phyloP scores from a whole-genome alignment of 75 land plant species.

The Adiantum capillusveneris region DNA sequence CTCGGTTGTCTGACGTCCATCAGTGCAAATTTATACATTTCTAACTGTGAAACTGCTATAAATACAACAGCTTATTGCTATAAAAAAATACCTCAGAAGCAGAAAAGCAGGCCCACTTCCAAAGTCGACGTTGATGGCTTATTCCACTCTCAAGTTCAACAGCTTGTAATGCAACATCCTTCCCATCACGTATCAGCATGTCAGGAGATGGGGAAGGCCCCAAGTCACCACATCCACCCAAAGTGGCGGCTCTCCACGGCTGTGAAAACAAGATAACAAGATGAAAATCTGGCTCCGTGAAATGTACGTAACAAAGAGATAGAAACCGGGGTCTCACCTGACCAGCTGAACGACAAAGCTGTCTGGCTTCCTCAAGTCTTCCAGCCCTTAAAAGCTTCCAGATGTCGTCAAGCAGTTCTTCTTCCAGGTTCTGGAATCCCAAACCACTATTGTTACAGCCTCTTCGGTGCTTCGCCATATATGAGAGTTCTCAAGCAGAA shows the following conservation, averaged over 20 bases:
- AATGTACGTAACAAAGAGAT: not conserved
- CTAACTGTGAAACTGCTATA: no score
- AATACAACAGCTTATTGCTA: not conserved
- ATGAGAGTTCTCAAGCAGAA: no score
- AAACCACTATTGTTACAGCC: no score
- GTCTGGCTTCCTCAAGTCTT: slow-evolving; percentile 76
- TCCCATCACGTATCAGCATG: slow-evolving; percentile 44
- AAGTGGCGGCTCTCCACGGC: slow-evolving; percentile 97
- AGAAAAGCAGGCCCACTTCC: slow-evolving; percentile 96
- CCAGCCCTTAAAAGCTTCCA: slow-evolving; percentile 90
- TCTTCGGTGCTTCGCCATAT: no score
- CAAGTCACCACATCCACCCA: slow-evolving; percentile 79
- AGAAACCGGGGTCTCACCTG: slow-evolving; percentile 73
- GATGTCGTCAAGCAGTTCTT: slow-evolving; percentile 83
- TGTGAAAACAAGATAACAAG: slow-evolving; percentile 10
- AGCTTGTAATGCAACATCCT: slow-evolving; percentile 71
- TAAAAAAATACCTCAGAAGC: slow-evolving; percentile 74
- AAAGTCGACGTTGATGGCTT: slow-evolving; percentile 75
- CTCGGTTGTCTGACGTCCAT: no score
- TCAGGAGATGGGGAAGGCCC: slow-evolving; percentile 79
- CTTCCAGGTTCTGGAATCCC: slow-evolving; percentile 85
- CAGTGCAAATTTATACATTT: no score
- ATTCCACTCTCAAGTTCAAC: slow-evolving; percentile 87
- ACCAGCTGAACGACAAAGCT: slow-evolving; percentile 93
- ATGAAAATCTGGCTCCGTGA: not conserved